Conservation (phyloP, 441 rosid genomes). For the Pelargonium fulgidum region DNA sequence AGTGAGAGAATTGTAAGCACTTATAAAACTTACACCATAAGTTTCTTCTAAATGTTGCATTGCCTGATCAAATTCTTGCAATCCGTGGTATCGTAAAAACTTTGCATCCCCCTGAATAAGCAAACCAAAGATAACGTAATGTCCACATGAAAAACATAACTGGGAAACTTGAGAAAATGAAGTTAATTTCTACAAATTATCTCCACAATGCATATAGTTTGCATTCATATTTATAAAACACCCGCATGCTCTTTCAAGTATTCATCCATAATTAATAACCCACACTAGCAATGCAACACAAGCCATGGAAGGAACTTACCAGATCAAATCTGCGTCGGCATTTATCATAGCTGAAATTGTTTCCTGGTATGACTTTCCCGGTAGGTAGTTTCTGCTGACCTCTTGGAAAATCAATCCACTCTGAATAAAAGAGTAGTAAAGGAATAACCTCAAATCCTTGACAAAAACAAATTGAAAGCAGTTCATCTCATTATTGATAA, state of each 20-base stretch:
- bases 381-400: slow-evolving; percentile 69
- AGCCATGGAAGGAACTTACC: slow-evolving; percentile 35
- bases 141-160: not conserved
- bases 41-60: slow-evolving; percentile 86
- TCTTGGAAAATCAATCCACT: slow-evolving; percentile 98
- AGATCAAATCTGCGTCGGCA: slow-evolving; percentile 95
- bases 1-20: slow-evolving; percentile 5
- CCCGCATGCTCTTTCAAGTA: not conserved
- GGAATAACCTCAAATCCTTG: slow-evolving; percentile 13
- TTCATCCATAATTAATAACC: not conserved
- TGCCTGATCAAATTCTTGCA: slow-evolving; percentile 93
- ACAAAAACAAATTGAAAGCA: slow-evolving; percentile 6
- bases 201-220: not conserved
- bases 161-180: not conserved
- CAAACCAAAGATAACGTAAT: not conserved
- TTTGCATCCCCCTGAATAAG: slow-evolving; percentile 63
- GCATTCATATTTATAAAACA: not conserved
- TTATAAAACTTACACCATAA: slow-evolving; percentile 54
- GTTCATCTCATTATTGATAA: slow-evolving; percentile 3
- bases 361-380: slow-evolving; percentile 62
- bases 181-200: not conserved
- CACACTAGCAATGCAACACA: not conserved
- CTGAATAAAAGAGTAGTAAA: slow-evolving; percentile 33
- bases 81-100: slow-evolving; percentile 67
- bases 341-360: slow-evolving; percentile 74